Evolutionary conservation across 176 grass and related monocot species (phyloP).

Genomic region (Phoenix dactylifera): DNA sequence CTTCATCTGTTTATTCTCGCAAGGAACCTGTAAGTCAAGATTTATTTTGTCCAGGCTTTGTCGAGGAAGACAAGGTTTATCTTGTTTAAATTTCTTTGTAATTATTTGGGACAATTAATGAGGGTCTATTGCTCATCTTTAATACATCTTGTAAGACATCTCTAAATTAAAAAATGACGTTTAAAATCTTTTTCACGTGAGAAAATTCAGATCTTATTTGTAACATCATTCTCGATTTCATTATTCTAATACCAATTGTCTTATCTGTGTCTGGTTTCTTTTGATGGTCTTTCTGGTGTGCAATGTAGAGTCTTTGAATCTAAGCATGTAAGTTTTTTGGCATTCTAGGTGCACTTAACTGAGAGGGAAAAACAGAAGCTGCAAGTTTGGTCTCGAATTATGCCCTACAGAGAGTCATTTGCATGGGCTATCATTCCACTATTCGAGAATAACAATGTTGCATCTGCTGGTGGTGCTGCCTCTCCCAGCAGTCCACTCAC

Average conservation of each 20-base stretch:
- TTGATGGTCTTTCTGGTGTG: background rate
- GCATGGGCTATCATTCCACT: conserved; percentile 92
- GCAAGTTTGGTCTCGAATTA: conserved; percentile 91
- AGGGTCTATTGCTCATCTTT: too few species aligned
- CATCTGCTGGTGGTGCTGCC: conserved; percentile 37
- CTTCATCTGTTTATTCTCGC: conserved; percentile 93
- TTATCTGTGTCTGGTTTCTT: background rate
- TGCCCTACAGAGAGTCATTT: conserved; percentile 89
- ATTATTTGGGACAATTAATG: too few species aligned
- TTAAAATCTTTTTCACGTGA: too few species aligned
- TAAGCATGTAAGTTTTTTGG: conserved; percentile 17
- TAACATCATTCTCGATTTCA: too few species aligned
- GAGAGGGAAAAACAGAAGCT: conserved; percentile 98
- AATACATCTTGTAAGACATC: too few species aligned
- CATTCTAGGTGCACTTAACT: conserved; percentile 65
- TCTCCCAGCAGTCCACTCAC: conserved; percentile 87
- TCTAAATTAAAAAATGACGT: too few species aligned
- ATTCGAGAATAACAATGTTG: conserved; percentile 71
- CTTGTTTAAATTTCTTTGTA: too few species aligned
- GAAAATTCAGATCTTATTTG: too few species aligned
- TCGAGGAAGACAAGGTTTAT: too few species aligned
- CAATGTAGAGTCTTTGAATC: conserved; percentile 1
- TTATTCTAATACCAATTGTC: background rate
- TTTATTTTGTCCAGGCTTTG: background rate
- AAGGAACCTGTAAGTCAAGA: conserved; percentile 88